These are phyloP conservation scores for Vigna mungo DNA, from an alignment of 306 rosid genomes.

Conservation along the genomic window DNA sequence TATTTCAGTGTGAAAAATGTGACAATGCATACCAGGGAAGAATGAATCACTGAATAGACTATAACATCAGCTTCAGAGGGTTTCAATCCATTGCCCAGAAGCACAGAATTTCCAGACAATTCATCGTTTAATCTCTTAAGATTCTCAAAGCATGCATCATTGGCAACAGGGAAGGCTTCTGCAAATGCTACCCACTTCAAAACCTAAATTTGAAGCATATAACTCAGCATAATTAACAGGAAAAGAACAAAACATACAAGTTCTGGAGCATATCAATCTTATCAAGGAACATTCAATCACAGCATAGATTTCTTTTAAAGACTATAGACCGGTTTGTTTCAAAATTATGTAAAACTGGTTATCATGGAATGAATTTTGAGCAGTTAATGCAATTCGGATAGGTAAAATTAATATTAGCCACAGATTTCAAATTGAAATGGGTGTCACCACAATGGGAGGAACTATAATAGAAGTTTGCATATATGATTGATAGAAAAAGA, in stretches of 20 bases:
- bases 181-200: slow-evolving; percentile 78
- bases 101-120: slow-evolving; percentile 67
- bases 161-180: slow-evolving; percentile 64
- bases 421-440: neutral
- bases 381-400: neutral
- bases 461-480: neutral
- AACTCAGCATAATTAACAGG: slow-evolving; percentile 11
- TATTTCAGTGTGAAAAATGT: slow-evolving; percentile 1
- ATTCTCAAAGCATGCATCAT: slow-evolving; percentile 57
- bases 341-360: neutral
- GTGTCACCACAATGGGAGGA: neutral
- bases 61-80: slow-evolving; percentile 80
- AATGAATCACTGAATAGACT: slow-evolving; percentile 78
- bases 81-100: slow-evolving; percentile 74
- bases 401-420: neutral
- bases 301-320: neutral
- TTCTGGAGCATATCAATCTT: slow-evolving; percentile 12
- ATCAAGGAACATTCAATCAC: neutral
- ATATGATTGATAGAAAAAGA: neutral
- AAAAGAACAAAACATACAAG: slow-evolving; percentile 20
- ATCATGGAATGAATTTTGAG: neutral
- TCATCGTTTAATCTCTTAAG: slow-evolving; percentile 72
- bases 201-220: slow-evolving; percentile 54
- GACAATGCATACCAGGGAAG: slow-evolving; percentile 67
- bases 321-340: neutral